Conservation (phyloP, 2,329 filamentous ascomycete genomes). For the Hypoxylon sp. region DNA sequence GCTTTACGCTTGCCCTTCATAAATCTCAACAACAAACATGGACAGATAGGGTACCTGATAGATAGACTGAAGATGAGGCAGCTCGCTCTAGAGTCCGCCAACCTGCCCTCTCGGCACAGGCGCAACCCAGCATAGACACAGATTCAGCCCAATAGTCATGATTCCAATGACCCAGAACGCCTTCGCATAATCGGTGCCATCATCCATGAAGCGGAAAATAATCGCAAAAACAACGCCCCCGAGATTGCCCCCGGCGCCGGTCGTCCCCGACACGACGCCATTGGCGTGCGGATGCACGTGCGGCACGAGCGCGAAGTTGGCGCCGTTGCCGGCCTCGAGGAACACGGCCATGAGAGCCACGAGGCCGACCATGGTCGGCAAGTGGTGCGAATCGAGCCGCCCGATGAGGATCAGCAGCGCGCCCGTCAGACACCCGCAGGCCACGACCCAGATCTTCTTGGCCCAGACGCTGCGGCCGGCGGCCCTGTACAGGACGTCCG, state of each 20-base stretch:
- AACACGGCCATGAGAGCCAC: constrained; percentile 85
- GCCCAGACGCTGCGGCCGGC: constrained; percentile 58
- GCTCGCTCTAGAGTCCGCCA: constrained; percentile 57
- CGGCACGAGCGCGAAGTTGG: constrained; percentile 88
- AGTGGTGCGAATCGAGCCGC: constrained; percentile 71
- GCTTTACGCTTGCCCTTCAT: not conserved
- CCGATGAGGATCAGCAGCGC: constrained; percentile 74
- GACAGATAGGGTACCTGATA: not conserved
- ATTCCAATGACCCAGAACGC: constrained; percentile 87
- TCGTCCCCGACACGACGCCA: constrained; percentile 81
- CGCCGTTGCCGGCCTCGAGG: constrained; percentile 86
- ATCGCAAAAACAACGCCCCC: constrained; percentile 89
- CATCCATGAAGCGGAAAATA: constrained; percentile 80
- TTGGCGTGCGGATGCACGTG: constrained; percentile 89
- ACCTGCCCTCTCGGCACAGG: constrained; percentile 70
- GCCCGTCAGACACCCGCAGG: constrained; percentile 74
- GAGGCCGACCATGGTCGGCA: constrained; percentile 80
- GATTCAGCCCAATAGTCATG: constrained; percentile 78
- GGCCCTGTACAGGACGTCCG: constrained; percentile 65
- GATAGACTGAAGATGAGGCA: not conserved
- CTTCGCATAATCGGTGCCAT: constrained; percentile 75
- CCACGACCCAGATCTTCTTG: constrained; percentile 71
- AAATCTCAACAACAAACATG: not conserved
- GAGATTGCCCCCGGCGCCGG: constrained; percentile 85
- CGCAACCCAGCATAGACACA: constrained; percentile 70